phyloP scores from a whole-genome alignment of 2,329 filamentous ascomycete species.

The Cryphonectria naterciae region DNA sequence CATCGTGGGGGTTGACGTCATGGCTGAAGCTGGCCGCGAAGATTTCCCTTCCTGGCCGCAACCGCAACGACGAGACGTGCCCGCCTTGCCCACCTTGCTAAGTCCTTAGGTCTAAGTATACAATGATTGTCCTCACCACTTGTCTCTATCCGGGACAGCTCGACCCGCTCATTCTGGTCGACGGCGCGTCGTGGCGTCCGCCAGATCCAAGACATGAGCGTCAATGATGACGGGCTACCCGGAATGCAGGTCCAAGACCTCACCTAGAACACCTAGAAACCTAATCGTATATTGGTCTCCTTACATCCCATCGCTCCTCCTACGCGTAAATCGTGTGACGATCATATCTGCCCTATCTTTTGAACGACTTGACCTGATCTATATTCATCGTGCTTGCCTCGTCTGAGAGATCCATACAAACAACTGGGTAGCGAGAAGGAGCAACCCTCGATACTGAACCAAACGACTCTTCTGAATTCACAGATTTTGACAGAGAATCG shows the following conservation, averaged over 20 bases:
- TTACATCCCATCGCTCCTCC: background rate
- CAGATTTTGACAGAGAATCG: background rate
- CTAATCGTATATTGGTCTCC: background rate
- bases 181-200: slow-evolving; percentile 3
- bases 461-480: background rate
- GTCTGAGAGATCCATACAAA: slow-evolving; percentile 9
- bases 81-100: background rate
- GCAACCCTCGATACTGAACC: background rate
- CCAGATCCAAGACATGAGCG: slow-evolving; percentile 24
- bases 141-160: slow-evolving; percentile 9
- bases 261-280: background rate
- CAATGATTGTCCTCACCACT: background rate
- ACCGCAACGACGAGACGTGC: slow-evolving; percentile 1
- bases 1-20: slow-evolving; percentile 10
- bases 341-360: background rate
- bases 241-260: slow-evolving; percentile 1
- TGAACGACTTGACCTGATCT: background rate
- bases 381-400: background rate
- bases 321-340: background rate
- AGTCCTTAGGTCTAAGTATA: background rate
- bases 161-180: background rate
- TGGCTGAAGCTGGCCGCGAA: background rate
- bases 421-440: slow-evolving; percentile 18
- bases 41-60: background rate
- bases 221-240: slow-evolving; percentile 22